Conservation (phyloP, 139 green algal species). For the Chlamydomonas sp. region DNA sequence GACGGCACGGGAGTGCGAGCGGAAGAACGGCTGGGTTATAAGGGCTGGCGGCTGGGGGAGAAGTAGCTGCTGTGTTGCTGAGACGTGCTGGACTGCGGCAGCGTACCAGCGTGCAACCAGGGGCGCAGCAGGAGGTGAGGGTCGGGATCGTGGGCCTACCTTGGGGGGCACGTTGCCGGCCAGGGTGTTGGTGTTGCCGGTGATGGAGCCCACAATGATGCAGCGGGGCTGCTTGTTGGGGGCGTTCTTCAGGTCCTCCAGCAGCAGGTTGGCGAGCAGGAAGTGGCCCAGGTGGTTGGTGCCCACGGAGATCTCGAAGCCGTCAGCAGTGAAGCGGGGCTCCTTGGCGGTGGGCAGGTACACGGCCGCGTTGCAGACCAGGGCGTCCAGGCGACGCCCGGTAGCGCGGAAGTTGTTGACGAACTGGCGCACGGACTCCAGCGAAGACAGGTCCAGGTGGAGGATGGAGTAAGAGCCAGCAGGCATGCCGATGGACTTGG, state of each 20-base stretch:
- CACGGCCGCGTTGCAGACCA: constrained; percentile 95
- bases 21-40: too few relatives aligned
- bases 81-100: too few relatives aligned
- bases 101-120: neutral
- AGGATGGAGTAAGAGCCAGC: constrained; percentile 79
- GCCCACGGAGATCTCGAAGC: constrained; percentile 86
- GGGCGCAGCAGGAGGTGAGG: neutral
- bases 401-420: constrained; percentile 74
- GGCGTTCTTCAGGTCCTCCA: constrained; percentile 83
- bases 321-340: constrained; percentile 88
- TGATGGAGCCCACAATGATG: constrained; percentile 96
- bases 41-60: too few relatives aligned
- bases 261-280: constrained; percentile 87
- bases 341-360: constrained; percentile 93
- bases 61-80: too few relatives aligned
- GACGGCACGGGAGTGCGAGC: too few relatives aligned
- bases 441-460: constrained; percentile 85
- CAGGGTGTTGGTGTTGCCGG: constrained; percentile 96
- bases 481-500: constrained; percentile 71
- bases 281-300: constrained; percentile 97
- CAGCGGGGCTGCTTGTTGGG: constrained; percentile 64
- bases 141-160: neutral
- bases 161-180: constrained; percentile 92
- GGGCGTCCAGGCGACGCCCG: constrained; percentile 76
- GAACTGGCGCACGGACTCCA: constrained; percentile 87